These are phyloP conservation scores for Moesziomyces parantarcticus DNA, from an alignment of 1,284 basidiomycete genomes.

Conservation along the genomic window DNA sequence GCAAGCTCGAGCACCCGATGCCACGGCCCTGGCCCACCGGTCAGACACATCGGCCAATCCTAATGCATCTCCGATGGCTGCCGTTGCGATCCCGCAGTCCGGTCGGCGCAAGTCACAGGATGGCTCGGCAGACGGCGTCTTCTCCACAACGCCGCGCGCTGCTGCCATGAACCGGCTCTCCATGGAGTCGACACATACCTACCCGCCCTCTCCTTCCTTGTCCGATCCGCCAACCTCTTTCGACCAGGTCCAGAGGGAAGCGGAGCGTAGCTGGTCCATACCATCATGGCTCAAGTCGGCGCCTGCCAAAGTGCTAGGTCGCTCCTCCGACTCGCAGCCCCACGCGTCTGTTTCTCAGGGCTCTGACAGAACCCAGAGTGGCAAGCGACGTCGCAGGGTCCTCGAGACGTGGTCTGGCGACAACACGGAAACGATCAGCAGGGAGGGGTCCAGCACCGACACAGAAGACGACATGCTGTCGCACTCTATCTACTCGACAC, in stretches of 20 bases:
- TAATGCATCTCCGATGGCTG: constrained; percentile 1
- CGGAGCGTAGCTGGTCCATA: constrained; percentile 46
- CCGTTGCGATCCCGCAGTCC: constrained; percentile 19
- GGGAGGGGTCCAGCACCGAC: constrained; percentile 29
- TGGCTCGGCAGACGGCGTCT: constrained; percentile 6
- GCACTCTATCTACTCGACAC: constrained; percentile 29
- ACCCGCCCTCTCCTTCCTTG: constrained; percentile 42
- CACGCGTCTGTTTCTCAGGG: constrained; percentile 1
- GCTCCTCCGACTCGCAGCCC: constrained; percentile 2
- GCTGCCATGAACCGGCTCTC: constrained; percentile 31
- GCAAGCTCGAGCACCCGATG: not conserved
- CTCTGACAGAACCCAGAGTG: not conserved
- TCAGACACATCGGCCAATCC: not conserved
- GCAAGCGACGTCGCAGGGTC: constrained; percentile 28
- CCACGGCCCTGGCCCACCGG: not conserved
- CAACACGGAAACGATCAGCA: constrained; percentile 13
- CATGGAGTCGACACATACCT: constrained; percentile 36
- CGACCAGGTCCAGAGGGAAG: constrained; percentile 39
- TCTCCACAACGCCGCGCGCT: constrained; percentile 37
- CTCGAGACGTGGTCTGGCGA: constrained; percentile 44
- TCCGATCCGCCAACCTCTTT: constrained; percentile 34
- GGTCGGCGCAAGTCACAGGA: constrained; percentile 27
- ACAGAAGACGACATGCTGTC: constrained; percentile 36
- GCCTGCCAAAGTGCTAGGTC: constrained; percentile 33
- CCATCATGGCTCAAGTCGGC: constrained; percentile 47